These are phyloP conservation scores for Sarocladiaceae sp. DNA, from an alignment of 2,329 filamentous ascomycete genomes.

Conservation along the genomic window DNA sequence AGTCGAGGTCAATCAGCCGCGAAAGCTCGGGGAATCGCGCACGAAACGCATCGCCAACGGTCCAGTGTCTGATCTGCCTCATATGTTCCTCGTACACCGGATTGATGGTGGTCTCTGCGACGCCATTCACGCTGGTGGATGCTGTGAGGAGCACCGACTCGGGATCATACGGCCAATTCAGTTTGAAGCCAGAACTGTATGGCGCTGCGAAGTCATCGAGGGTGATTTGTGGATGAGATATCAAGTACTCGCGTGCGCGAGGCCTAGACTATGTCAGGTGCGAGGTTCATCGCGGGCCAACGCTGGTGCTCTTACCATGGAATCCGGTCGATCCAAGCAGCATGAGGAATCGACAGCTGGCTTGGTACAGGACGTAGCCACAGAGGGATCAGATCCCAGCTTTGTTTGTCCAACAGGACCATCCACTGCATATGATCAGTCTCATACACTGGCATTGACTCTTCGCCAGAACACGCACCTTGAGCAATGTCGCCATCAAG, in stretches of 20 bases:
- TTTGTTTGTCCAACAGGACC: constrained; percentile 23
- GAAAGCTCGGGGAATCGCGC: constrained; percentile 21
- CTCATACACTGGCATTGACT: not conserved
- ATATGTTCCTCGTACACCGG: constrained; percentile 27
- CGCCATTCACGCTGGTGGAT: constrained; percentile 13
- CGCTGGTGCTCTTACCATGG: constrained; percentile 18
- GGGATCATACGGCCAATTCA: constrained; percentile 26
- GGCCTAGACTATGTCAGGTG: constrained; percentile 17
- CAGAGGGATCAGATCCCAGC: constrained; percentile 24
- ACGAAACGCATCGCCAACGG: constrained; percentile 21
- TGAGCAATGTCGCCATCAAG: constrained; percentile 23
- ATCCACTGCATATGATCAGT: constrained; percentile 19
- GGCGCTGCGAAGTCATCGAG: constrained; percentile 25
- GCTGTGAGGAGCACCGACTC: constrained; percentile 19
- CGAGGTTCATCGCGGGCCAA: not conserved
- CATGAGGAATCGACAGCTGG: constrained; percentile 22
- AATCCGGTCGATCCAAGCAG: constrained; percentile 27
- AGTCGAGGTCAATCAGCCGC: constrained; percentile 20
- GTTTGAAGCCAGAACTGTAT: constrained; percentile 25
- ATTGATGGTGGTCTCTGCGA: constrained; percentile 20
- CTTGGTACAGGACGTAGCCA: constrained; percentile 23
- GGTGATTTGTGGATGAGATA: constrained; percentile 24
- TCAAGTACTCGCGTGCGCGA: constrained; percentile 23
- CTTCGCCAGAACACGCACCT: constrained; percentile 15
- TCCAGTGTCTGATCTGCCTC: constrained; percentile 25